Base-by-base conservation (phyloP, 345 rosid genomes). In the Murraya koenigii region DNA sequence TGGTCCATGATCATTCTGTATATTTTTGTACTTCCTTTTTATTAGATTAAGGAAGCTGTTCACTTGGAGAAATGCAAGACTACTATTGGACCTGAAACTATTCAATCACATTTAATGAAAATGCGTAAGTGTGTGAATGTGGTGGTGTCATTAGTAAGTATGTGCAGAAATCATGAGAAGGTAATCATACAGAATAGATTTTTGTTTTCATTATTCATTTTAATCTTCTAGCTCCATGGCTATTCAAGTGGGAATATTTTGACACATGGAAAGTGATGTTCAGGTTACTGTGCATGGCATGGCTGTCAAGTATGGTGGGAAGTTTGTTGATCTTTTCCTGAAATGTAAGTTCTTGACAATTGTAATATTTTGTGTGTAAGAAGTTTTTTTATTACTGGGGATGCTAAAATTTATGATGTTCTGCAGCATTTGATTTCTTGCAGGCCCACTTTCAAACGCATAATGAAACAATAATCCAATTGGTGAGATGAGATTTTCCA, bases 261-360 rank as follows among this genome's bases (percentile, higher is more conserved):
- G 78, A 65, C 74, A 36, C 73, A 22, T 47, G 73, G 56, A 36
- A 71, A 69, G 52, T 79, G 49, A 72, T 59, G 41, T 62, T 68
- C 87, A 94, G 98, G 91, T 92, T 26, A 71, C 83, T 41, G 79
- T 89, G 74, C 97, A 85, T 83, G 90, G 92, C 71, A 84, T 92
- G 95, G 94, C 95, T 82, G 89, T 94, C 84, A 94, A 94, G 80
- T 94, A 86, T 75, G 93, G 98, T 47, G 97, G 97, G 78, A 94
- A 88, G 80, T 94, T 84, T 83, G 86, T 94, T 35, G 94, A 89
- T 74, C 79, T 87, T 41, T 94, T 94, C 84, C 90, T 92, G 17
- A 94, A 92, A 90, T 95, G 98, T 90, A 86, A 41, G 59, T 32
- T 14, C 14, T 9, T 44, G 68, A 54, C 77, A 68, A 10, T 62